A percentile compares a stretch with the other conserved stretches of the same genome.
Conservation (phyloP, 129 eudicot genomes). For the Tagetes patula region DNA sequence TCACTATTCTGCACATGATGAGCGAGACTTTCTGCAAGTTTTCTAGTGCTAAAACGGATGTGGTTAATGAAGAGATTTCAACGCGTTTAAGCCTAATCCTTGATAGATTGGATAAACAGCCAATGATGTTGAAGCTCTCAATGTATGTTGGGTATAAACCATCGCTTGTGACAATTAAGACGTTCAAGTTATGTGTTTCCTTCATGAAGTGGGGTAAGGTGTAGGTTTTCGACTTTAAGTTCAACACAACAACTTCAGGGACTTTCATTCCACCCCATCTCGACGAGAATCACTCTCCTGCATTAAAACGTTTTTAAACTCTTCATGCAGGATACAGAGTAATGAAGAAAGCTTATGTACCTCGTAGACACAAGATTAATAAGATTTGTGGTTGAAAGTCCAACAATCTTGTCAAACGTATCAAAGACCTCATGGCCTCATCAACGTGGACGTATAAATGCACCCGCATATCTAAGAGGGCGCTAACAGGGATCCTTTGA, state of each 20-base stretch:
- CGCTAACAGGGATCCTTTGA: no score
- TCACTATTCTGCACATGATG: conserved; percentile 32
- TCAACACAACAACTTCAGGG: conserved; percentile 40
- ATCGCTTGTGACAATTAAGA: conserved; percentile 45
- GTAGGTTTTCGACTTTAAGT: conserved; percentile 39
- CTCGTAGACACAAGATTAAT: no score
- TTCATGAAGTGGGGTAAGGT: conserved; percentile 40
- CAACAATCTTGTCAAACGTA: no score
- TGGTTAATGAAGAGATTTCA: conserved; percentile 24
- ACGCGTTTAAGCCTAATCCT: conserved; percentile 46
- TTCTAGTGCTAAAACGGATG: conserved; percentile 15
- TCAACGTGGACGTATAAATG: no score
- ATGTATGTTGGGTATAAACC: conserved; percentile 36
- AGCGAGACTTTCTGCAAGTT: conserved; percentile 45
- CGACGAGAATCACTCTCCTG: conserved; percentile 46
- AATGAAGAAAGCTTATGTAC: no score
- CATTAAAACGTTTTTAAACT: background rate
- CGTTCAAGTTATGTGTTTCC: conserved; percentile 34
- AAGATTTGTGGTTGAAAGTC: no score
- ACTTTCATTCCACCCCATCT: conserved; percentile 38
- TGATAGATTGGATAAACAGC: conserved; percentile 30
- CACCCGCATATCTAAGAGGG: no score
- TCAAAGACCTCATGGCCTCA: no score
- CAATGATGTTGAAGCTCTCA: conserved; percentile 19
- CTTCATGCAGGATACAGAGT: no score